Evolutionary conservation across 257 asterid species (phyloP).

Genomic region (Lithospermum erythrorhizon): DNA sequence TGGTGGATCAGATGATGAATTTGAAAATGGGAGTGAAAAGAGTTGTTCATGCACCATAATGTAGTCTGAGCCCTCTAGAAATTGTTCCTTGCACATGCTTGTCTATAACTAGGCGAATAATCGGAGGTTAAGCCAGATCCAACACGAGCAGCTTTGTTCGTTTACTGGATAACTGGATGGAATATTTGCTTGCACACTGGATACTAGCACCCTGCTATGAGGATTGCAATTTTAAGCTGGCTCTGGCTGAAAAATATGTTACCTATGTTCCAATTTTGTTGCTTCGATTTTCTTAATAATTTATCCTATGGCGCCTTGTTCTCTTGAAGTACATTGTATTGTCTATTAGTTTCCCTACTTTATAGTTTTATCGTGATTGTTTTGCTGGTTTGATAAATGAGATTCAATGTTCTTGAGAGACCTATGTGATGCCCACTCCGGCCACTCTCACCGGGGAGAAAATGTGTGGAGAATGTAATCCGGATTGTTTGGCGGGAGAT

Average conservation of each 20-base stretch:
- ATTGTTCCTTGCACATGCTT: conserved; percentile 6
- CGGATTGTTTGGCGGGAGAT: no score
- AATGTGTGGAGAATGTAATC: no score
- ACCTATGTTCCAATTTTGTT: conserved; percentile 27
- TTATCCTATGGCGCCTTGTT: conserved; percentile 6
- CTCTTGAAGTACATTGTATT: conserved; percentile 6
- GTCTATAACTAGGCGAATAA: conserved; percentile 8
- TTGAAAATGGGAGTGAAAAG: conserved; percentile 39
- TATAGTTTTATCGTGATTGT: conserved; percentile 5
- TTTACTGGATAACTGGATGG: neutral
- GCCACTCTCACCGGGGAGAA: no score
- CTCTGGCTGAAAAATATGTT: conserved; percentile 1
- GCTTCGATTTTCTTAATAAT: conserved; percentile 12
- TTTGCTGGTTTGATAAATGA: conserved; percentile 6
- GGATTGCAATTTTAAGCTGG: neutral
- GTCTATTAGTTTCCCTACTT: conserved; percentile 12
- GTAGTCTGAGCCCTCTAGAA: conserved; percentile 28
- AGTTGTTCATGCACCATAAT: conserved; percentile 75
- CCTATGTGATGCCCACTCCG: no score
- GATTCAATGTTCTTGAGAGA: no score
- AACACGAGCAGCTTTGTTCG: conserved; percentile 7
- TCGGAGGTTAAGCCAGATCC: conserved; percentile 16
- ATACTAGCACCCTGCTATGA: neutral
- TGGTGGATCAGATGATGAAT: conserved; percentile 66
- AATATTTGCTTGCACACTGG: neutral